Base-by-base conservation (phyloP, 331 rosid species). In the Dryas integrifolia region DNA sequence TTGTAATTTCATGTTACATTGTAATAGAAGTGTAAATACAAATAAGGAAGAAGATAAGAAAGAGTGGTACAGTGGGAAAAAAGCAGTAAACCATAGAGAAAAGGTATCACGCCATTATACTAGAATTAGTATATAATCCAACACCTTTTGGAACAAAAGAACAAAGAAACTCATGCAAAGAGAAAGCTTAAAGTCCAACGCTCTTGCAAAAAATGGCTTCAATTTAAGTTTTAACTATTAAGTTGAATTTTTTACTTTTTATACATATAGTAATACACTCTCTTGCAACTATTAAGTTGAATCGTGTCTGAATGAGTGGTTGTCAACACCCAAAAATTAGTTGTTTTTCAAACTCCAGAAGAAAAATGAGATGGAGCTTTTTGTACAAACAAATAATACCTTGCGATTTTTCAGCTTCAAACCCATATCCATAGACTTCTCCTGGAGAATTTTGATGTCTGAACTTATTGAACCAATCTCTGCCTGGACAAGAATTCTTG, bases 371-470 rank as follows among this genome's bases (percentile, higher is more conserved):
- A 73, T 16, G 18, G 43, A 69, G 67, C 15, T 11, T 15, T 56
- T 30, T 53, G 39, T 14, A 51, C n/a, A n/a, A 70, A 81, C 45
- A 21, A 60, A 64, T 47, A 76, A 57, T 89, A 93, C 98, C 98
- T 94, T 94, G 78, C 97, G 98, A 85, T 91, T 94, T 90, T 94
- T 91, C 72, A 94, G 91, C 88, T 90, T 85, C 76, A 91, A 77
- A 63, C 97, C 96, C 97, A 94, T 94, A 78, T 91, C 98, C 95
- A 91, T 88, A 73, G 98, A 94, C 85, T 91, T 94, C 90, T 91
- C 97, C 73, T 94, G 98, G 67, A 94, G 96, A 75, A 94, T 81
- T 77, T 89, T 94, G 76, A 94, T 94, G 83, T 94, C 97, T 55
- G 92, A 85, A 79, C 96, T 87, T 59, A 90, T 90, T 41, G 96